phyloP scores from a whole-genome alignment of 2,329 filamentous ascomycete genomes.

The Conoideocrella luteorostrata region DNA sequence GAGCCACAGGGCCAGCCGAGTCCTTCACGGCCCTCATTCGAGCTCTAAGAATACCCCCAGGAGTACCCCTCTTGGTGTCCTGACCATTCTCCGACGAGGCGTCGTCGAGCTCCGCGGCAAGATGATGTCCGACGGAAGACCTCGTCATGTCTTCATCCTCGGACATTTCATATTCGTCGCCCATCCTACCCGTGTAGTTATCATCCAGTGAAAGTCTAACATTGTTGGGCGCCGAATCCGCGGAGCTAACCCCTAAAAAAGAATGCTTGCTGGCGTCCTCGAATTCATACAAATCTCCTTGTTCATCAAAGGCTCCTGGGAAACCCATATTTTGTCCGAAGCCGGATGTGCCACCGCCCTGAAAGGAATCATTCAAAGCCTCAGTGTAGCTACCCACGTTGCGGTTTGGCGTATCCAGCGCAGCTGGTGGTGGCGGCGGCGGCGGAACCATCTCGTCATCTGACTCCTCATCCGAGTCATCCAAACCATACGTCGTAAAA shows the following conservation, averaged over 20 bases:
- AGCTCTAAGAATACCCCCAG: slow-evolving; percentile 57
- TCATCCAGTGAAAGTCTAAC: slow-evolving; percentile 56
- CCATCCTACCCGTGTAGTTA: slow-evolving; percentile 49
- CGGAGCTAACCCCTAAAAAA: slow-evolving; percentile 93
- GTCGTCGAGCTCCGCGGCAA: slow-evolving; percentile 66
- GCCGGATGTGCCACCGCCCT: slow-evolving; percentile 53
- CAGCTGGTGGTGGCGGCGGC: too few species aligned
- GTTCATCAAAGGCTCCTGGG: slow-evolving; percentile 75
- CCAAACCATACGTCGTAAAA: slow-evolving; percentile 90
- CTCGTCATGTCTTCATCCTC: slow-evolving; percentile 70
- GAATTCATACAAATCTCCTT: slow-evolving; percentile 47
- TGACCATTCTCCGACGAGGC: slow-evolving; percentile 48
- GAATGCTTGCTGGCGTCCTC: slow-evolving; percentile 55
- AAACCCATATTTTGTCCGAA: slow-evolving; percentile 48
- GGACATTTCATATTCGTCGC: slow-evolving; percentile 70
- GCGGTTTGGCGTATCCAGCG: slow-evolving; percentile 1
- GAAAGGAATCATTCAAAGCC: slow-evolving; percentile 16
- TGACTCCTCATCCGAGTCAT: slow-evolving; percentile 69
- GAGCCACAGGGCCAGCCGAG: slow-evolving; percentile 49
- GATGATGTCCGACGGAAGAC: slow-evolving; percentile 67
- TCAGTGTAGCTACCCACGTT: slow-evolving; percentile 19
- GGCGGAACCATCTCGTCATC: slow-evolving; percentile 36
- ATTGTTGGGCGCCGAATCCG: slow-evolving; percentile 65
- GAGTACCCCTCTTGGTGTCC: slow-evolving; percentile 40
- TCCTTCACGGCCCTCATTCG: slow-evolving; percentile 58